Percentiles rank a stretch among this genome's conserved stretches.
Conservation (phyloP, 208 protist species). For the Acanthamoeba culbertsoni region DNA sequence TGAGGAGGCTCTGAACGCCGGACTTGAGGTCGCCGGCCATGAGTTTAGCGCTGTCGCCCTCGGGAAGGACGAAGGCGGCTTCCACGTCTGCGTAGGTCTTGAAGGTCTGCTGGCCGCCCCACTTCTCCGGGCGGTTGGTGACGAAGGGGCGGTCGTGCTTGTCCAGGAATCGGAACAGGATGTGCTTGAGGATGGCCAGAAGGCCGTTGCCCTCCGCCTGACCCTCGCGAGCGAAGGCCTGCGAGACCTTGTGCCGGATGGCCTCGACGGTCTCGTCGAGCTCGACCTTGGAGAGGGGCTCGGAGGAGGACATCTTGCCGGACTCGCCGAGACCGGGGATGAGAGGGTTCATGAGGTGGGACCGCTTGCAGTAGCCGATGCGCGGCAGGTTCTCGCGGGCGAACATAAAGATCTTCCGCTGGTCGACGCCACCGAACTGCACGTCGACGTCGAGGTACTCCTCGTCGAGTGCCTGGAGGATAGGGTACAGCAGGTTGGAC, state of each 20-base stretch:
- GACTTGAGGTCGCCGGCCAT: conserved; percentile 67
- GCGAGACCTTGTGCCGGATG: conserved; percentile 68
- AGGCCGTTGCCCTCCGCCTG: conserved; percentile 66
- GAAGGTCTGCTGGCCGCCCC: conserved; percentile 60
- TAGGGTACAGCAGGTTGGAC: conserved; percentile 71
- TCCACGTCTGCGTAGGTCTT: conserved; percentile 63
- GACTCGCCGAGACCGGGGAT: conserved; percentile 70
- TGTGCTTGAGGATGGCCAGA: conserved; percentile 63
- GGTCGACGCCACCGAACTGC: conserved; percentile 81
- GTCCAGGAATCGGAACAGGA: conserved; percentile 64
- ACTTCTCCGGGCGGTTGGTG: conserved; percentile 52
- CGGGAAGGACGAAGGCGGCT: conserved; percentile 41
- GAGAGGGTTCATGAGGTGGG: conserved; percentile 78
- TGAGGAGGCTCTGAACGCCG: conserved; percentile 41
- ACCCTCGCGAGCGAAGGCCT: conserved; percentile 72
- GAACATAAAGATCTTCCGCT: conserved; percentile 82
- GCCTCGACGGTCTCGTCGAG: conserved; percentile 57
- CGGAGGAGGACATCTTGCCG: conserved; percentile 75
- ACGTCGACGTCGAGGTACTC: conserved; percentile 77
- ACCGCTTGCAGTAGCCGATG: conserved; percentile 75
- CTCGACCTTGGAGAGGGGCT: conserved; percentile 72
- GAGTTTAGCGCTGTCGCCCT: neutral
- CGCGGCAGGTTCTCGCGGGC: conserved; percentile 73
- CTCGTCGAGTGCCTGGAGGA: conserved; percentile 77
- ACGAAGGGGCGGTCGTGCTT: conserved; percentile 54